Percentiles rank a stretch among this genome's conserved stretches.
phyloP scores from a whole-genome alignment of 2,329 filamentous ascomycete genomes.

The Thelonectria olida region DNA sequence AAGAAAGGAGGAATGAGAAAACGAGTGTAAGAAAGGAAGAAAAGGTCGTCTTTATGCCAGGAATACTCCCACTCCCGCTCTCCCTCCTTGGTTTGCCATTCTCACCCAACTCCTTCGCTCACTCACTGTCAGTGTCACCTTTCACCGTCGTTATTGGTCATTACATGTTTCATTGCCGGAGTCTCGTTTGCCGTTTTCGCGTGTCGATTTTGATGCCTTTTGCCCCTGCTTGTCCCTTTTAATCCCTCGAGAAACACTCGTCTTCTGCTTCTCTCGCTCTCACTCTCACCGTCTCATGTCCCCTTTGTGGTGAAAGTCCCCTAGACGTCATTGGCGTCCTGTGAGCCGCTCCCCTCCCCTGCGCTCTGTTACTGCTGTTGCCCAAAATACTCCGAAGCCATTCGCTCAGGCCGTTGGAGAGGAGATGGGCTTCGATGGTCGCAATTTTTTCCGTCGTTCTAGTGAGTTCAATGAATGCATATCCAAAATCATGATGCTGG shows the following conservation, averaged over 20 bases:
- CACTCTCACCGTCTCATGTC: background rate
- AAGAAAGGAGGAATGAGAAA: background rate
- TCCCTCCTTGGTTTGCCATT: background rate
- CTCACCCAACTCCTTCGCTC: too few relatives aligned
- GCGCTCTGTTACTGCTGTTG: background rate
- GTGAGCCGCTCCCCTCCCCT: conserved; percentile 25
- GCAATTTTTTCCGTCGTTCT: too few relatives aligned
- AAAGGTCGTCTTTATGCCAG: background rate
- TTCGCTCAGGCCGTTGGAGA: too few relatives aligned
- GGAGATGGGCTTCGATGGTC: background rate
- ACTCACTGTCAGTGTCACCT: background rate
- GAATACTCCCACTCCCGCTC: background rate
- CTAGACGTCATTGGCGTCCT: conserved; percentile 19
- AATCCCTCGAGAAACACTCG: background rate
- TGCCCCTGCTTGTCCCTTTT: background rate
- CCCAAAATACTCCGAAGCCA: background rate
- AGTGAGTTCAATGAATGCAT: too few relatives aligned
- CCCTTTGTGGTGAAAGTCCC: background rate
- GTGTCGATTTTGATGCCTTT: background rate
- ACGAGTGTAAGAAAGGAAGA: background rate
- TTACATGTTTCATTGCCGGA: background rate
- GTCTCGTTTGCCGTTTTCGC: background rate
- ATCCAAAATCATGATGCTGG: background rate
- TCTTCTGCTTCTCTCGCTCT: background rate
- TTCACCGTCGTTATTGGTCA: background rate